Evolutionary conservation across 2,329 filamentous ascomycete species (phyloP), one percentile per base, ranked within the genome.

Genomic region (Colletotrichum navitas): DNA sequence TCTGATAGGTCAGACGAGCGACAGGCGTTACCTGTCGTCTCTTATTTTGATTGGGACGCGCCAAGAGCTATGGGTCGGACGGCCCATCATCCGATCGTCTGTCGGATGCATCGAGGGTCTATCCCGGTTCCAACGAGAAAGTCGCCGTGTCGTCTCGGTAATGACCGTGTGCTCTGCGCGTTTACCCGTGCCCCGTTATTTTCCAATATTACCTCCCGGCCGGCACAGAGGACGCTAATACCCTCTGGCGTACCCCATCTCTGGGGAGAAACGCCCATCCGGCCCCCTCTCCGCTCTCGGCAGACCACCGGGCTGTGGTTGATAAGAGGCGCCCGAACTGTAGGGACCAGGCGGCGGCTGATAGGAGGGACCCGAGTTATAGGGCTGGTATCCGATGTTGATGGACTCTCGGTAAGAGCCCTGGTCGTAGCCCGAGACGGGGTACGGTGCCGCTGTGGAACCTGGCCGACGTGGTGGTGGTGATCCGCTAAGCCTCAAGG

Each of bases 211-310:
- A 24, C 34, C 7, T 29, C 41, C n/a, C 2, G 39, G 14, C 1
- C 26, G 7, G 43, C 14, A n/a, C 14, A 3, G 3, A 1, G 6
- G n/a, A 10, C n/a, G 14, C 21, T 24, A 5, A n/a, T 26, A 2
- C 32, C 39, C n/a, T 12, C 61, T 21, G 5, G 47, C 11, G 12
- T 55, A 55, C 16, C 49, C 34, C 6, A 34, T 34, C 0, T 54
- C 61, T 7, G 61, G 61, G 26, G 36, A 54, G 24, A 63, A 74
- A 12, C 71, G 64, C 21, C 73, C 71, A 1, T 73, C 71, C 11
- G 73, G 56, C 16, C 61, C 71, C 29, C 67, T 51, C 18, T 74
- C 66, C 1, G 71, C 73, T 34, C 71, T 51, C 8, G 73, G 73
- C 7, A 74, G 26, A 2, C 66, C 65, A 2, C 73, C 71, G 21